Evolutionary conservation across 441 rosid species (phyloP).

Genomic region (Adansonia gregorii): DNA sequence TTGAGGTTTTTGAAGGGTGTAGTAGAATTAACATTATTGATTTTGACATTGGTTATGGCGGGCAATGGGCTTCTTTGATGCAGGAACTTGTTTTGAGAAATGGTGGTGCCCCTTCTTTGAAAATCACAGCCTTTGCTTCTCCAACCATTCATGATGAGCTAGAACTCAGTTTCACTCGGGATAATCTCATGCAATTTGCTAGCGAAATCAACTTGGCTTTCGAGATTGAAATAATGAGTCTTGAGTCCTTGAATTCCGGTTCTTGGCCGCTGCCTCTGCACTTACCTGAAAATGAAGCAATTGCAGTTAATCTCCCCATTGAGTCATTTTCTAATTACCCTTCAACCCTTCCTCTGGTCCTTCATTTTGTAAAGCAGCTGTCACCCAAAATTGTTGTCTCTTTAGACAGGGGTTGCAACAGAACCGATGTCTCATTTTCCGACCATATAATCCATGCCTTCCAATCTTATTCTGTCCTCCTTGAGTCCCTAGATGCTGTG

Average conservation of each 20-base stretch:
- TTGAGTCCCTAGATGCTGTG: slow-evolving; percentile 68
- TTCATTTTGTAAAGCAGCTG: slow-evolving; percentile 59
- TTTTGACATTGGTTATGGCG: slow-evolving; percentile 75
- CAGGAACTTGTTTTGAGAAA: slow-evolving; percentile 65
- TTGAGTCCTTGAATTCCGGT: slow-evolving; percentile 51
- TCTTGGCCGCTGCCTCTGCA: slow-evolving; percentile 46
- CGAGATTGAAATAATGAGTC: slow-evolving; percentile 55
- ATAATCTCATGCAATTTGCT: slow-evolving; percentile 62
- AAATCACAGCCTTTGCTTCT: slow-evolving; percentile 61
- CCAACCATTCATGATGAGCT: slow-evolving; percentile 52
- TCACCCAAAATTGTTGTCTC: slow-evolving; percentile 70
- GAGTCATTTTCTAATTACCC: slow-evolving; percentile 42
- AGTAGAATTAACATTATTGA: slow-evolving; percentile 60
- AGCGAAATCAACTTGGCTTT: slow-evolving; percentile 55
- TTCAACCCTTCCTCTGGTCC: slow-evolving; percentile 48
- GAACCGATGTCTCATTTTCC: slow-evolving; percentile 59
- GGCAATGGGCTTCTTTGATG: slow-evolving; percentile 80
- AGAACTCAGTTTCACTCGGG: slow-evolving; percentile 60
- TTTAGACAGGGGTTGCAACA: slow-evolving; percentile 68
- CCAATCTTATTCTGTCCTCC: slow-evolving; percentile 48
- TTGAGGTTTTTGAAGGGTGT: slow-evolving; percentile 56
- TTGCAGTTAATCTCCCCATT: slow-evolving; percentile 67
- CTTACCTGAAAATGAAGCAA: slow-evolving; percentile 39
- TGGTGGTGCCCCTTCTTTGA: slow-evolving; percentile 51
- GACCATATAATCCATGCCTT: slow-evolving; percentile 61